Conservation (phyloP, 179 eudicot species). For the Beta macrorhiza region DNA sequence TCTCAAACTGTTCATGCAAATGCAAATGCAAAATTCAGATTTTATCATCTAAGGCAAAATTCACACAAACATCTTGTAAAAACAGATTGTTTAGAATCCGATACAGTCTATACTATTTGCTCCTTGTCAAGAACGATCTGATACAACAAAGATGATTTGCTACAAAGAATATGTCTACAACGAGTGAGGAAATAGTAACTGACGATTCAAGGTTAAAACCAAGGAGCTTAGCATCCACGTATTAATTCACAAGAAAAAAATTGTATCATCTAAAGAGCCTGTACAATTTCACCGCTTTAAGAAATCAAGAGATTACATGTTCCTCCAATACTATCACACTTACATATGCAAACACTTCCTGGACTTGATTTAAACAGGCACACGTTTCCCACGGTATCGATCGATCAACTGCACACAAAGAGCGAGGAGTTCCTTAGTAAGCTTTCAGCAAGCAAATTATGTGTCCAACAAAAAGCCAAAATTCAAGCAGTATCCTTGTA, state of each 20-base stretch:
- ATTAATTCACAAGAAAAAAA: conserved; percentile 9
- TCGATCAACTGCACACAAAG: conserved; percentile 31
- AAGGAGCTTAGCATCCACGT: not conserved
- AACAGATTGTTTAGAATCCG: not conserved
- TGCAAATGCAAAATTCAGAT: not conserved
- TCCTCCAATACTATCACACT: conserved; percentile 15
- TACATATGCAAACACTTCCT: conserved; percentile 14
- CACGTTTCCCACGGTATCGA: conserved; percentile 38
- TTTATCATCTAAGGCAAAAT: not conserved
- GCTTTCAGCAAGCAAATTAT: not conserved
- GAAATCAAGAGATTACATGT: conserved; percentile 18
- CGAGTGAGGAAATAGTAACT: not conserved
- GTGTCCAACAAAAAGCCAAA: not conserved
- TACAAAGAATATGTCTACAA: conserved; percentile 22
- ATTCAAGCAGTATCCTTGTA: not conserved
- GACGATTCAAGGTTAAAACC: conserved; percentile 6
- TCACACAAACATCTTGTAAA: not conserved
- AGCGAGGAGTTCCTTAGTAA: not conserved
- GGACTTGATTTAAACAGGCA: conserved; percentile 31
- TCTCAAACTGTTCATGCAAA: not conserved
- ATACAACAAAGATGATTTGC: not conserved
- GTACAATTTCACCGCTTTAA: conserved; percentile 25
- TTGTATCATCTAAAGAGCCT: conserved; percentile 24
- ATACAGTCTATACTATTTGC: conserved; percentile 1
- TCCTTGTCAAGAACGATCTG: not conserved